These are phyloP conservation scores for Uronychia setigera DNA, from an alignment of 73 alveolate genomes.

Conservation along the genomic window DNA sequence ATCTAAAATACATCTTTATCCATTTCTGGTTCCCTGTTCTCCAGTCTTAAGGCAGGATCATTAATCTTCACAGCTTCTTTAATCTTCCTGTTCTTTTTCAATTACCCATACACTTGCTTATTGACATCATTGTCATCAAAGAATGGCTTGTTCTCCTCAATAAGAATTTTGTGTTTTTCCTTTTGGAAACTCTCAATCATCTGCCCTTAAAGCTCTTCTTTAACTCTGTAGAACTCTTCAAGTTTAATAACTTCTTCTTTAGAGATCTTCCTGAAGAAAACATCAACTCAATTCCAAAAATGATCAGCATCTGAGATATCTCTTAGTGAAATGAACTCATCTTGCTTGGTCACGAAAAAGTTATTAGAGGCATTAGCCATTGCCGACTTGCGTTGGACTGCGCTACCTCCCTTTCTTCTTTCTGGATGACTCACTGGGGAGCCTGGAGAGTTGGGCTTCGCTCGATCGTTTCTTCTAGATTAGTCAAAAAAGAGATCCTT, in stretches of 20 bases:
- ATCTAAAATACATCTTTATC: not conserved
- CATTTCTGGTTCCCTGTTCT: not conserved
- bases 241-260: not conserved
- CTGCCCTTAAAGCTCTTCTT: not conserved
- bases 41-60: not conserved
- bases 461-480: not conserved
- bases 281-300: not conserved
- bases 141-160: too few species aligned
- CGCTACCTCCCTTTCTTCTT: not conserved
- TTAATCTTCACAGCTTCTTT: not conserved
- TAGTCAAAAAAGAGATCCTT: not conserved
- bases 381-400: not conserved
- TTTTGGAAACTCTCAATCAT: not conserved
- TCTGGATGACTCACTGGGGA: not conserved
- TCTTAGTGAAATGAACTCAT: not conserved
- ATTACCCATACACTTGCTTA: not conserved
- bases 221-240: not conserved
- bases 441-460: not conserved
- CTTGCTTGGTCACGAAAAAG: not conserved
- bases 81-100: not conserved
- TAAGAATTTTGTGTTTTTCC: not conserved
- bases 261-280: not conserved
- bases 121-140: not conserved
- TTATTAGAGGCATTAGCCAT: not conserved
- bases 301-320: not conserved